Percentiles rank a stretch among this genome's conserved stretches.
Conservation (phyloP, 1,139 yeast species). For the Candida tropicalis region DNA sequence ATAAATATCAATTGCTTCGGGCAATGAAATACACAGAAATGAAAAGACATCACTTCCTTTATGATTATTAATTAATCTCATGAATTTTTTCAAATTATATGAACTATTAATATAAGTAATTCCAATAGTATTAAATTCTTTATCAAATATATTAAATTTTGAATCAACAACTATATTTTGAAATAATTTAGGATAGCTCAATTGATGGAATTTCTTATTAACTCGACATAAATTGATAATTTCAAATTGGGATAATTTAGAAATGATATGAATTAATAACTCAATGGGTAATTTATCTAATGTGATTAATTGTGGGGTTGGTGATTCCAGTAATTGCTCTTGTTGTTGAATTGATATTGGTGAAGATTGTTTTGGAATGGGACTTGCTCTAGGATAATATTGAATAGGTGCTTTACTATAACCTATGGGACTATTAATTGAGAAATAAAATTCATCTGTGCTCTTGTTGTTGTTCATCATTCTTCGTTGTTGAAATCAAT, state of each 20-base stretch:
- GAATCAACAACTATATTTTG: conserved; percentile 43
- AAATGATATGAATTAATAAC: conserved; percentile 32
- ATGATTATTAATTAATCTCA: conserved; percentile 19
- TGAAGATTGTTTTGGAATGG: neutral
- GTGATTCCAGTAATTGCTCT: neutral
- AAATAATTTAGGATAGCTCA: conserved; percentile 38
- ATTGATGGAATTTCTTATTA: conserved; percentile 28
- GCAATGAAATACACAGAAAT: conserved; percentile 32
- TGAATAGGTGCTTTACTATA: conserved; percentile 28
- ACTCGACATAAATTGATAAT: conserved; percentile 37
- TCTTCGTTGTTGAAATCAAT: neutral
- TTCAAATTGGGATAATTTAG: conserved; percentile 44
- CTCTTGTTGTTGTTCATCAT: neutral
- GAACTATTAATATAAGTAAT: conserved; percentile 38
- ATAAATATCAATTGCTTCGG: conserved; percentile 38
- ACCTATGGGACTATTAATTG: conserved; percentile 27
- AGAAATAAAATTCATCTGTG: neutral
- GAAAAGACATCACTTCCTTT: conserved; percentile 19
- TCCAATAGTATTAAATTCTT: conserved; percentile 27
- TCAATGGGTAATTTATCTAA: conserved; percentile 42
- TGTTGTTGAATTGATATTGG: no score
- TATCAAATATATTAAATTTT: conserved; percentile 36
- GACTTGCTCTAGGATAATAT: conserved; percentile 1
- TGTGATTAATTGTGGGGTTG: conserved; percentile 8
- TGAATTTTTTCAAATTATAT: conserved; percentile 35